These are phyloP conservation scores for Comarum palustre DNA, from an alignment of 306 rosid species.

Conservation along the genomic window DNA sequence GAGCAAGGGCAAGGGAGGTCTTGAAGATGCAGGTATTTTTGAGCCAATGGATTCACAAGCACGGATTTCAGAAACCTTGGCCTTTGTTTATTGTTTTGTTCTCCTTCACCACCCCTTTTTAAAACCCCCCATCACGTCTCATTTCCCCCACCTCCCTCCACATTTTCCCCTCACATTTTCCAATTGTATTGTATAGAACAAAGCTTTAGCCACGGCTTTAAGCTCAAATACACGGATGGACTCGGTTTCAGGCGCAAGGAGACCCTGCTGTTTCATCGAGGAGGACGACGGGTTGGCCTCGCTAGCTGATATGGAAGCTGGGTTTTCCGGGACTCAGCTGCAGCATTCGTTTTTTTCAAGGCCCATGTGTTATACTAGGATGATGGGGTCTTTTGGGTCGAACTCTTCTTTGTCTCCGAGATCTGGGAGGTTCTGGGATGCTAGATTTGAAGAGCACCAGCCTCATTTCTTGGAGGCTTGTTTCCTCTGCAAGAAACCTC, in stretches of 20 bases:
- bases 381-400: conserved; percentile 1
- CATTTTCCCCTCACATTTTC: not conserved
- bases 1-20: not conserved
- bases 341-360: conserved; percentile 40
- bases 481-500: conserved; percentile 68
- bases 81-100: conserved; percentile 45
- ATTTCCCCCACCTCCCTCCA: not conserved
- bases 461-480: conserved; percentile 85
- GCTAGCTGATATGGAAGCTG: conserved; percentile 51
- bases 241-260: conserved; percentile 23
- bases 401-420: conserved; percentile 40
- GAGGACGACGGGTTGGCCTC: conserved; percentile 57
- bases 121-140: conserved; percentile 2
- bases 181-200: not conserved
- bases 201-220: not conserved
- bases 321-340: conserved; percentile 42
- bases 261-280: conserved; percentile 61
- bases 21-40: conserved; percentile 34
- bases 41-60: conserved; percentile 65
- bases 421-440: conserved; percentile 68
- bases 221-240: conserved; percentile 35
- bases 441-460: conserved; percentile 68
- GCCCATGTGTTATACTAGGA: conserved; percentile 41
- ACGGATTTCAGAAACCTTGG: conserved; percentile 44
- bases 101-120: conserved; percentile 36